Base-by-base conservation (phyloP, 2,329 filamentous ascomycete species). In the Elsinoe perseae region DNA sequence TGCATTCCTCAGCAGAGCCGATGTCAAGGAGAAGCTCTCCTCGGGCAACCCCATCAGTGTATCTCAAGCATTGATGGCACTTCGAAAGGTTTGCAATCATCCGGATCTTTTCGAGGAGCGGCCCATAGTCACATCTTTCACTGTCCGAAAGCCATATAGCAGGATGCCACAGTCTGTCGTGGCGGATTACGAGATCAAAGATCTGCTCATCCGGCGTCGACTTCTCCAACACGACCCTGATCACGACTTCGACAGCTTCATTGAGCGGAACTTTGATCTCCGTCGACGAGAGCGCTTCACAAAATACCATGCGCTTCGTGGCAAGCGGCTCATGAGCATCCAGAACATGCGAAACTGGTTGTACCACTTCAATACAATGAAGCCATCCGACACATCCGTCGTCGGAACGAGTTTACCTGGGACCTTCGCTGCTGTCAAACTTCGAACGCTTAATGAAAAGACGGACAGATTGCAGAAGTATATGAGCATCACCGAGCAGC, bases 61-160 rank as follows among this genome's bases (percentile, higher is more conserved):
- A 68, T 97, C 97, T 72, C 95, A 96, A 69, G 97, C 95, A 70
- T 75, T 98, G 53, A 95, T 98, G 90, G 93, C 95, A 68, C 77
- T 98, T 54, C 84, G 93, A 50, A 96, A 97, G 69, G 95, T 98
- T 53, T 98, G 93, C 78, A 98, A 98, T 64, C 93, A 98, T 67
- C 95, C 93, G 0, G 93, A 98, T 71, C 78, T 98, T 7, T 98
- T 98, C 65, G 87, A 97, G 63, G 95, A 95, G 58, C 83, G 93
- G 14, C 91, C 90, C 1, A 97, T 98, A 65, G 93, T 95, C 72
- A 98, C 92, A 0, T 97, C 93, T 1, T 95, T 96, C 69, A 89
- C 90, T 2, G 95, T 97, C 86, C 78, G 82, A 23, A 86, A 79
- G 61, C 57, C 59, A 6, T 58, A 59, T 42, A 54, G 55, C 4